A percentile compares a stretch with the other conserved stretches of the same genome.
Conservation (phyloP, 116 monocot species). For the Phalaenopsis hybrid region DNA sequence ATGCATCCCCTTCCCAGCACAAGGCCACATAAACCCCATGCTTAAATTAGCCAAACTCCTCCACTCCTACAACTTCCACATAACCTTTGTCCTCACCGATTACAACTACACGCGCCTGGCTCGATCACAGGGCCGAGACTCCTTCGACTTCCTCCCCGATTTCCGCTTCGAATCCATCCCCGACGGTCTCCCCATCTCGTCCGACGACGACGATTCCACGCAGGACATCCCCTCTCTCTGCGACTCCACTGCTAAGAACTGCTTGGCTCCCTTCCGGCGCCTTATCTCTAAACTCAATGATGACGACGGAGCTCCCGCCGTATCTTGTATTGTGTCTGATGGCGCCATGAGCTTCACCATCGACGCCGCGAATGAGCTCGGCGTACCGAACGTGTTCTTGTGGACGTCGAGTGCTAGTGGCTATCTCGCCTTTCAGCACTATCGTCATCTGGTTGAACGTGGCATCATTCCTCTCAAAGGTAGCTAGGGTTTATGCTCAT, state of each 20-base stretch:
- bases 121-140: neutral
- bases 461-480: slow-evolving; percentile 10
- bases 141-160: slow-evolving; percentile 11
- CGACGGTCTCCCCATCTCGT: slow-evolving; percentile 12
- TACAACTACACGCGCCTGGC: slow-evolving; percentile 17
- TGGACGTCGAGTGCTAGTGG: slow-evolving; percentile 19
- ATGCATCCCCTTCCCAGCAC: slow-evolving; percentile 13
- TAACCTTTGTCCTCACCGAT: slow-evolving; percentile 25
- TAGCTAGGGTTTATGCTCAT: neutral
- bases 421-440: slow-evolving; percentile 6
- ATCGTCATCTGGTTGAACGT: neutral
- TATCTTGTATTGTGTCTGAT: slow-evolving; percentile 16
- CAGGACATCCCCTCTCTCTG: slow-evolving; percentile 12
- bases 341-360: slow-evolving; percentile 18
- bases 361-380: slow-evolving; percentile 13
- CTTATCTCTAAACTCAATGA: neutral
- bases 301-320: neutral
- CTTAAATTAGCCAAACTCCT: slow-evolving; percentile 24
- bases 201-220: neutral
- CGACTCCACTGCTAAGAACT: slow-evolving; percentile 11
- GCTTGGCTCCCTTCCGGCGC: slow-evolving; percentile 1
- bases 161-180: slow-evolving; percentile 24
- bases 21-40: slow-evolving; percentile 25
- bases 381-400: slow-evolving; percentile 10
- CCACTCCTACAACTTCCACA: slow-evolving; percentile 21